Percentiles rank a stretch among this genome's conserved stretches.
Evolutionary conservation across 768 basidiomycete species (phyloP).

Genomic region (Podaxis sp.): DNA sequence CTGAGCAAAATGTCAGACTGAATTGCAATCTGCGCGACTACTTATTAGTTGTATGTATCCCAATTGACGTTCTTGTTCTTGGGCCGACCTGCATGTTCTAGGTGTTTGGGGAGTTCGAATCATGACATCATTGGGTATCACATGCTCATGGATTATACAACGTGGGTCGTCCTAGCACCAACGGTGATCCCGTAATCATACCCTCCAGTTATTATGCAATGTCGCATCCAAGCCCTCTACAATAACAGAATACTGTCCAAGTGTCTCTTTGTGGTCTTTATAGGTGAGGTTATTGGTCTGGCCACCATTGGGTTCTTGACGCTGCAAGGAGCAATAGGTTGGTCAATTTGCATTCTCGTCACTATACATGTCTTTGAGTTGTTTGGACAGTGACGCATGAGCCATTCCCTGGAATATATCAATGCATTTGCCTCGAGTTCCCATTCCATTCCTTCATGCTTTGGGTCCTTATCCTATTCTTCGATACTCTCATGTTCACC

Average conservation of each 20-base stretch:
- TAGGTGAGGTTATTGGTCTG: slow-evolving; percentile 21
- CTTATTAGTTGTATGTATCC: slow-evolving; percentile 18
- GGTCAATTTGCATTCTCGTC: background rate
- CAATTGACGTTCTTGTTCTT: background rate
- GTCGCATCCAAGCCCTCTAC: too few relatives aligned
- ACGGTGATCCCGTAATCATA: background rate
- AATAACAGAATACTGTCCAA: slow-evolving; percentile 16
- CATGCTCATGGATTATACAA: slow-evolving; percentile 26
- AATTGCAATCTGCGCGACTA: background rate
- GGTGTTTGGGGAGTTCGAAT: slow-evolving; percentile 25
- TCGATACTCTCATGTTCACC: slow-evolving; percentile 28
- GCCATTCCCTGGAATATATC: slow-evolving; percentile 9
- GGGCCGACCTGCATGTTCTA: background rate
- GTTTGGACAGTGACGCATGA: slow-evolving; percentile 12
- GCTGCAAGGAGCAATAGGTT: slow-evolving; percentile 22
- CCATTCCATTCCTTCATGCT: slow-evolving; percentile 24
- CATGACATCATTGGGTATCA: slow-evolving; percentile 19
- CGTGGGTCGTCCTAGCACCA: slow-evolving; percentile 14
- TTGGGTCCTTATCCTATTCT: slow-evolving; percentile 30
- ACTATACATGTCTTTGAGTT: background rate
- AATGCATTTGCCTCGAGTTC: slow-evolving; percentile 14
- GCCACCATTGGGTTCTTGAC: slow-evolving; percentile 18
- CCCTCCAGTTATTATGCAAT: slow-evolving; percentile 27
- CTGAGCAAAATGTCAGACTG: background rate
- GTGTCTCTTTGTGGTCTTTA: slow-evolving; percentile 21